Evolutionary conservation across 2,329 filamentous ascomycete genomes (phyloP), one percentile per base, ranked within the genome.

Genomic region (Claviceps monticola): DNA sequence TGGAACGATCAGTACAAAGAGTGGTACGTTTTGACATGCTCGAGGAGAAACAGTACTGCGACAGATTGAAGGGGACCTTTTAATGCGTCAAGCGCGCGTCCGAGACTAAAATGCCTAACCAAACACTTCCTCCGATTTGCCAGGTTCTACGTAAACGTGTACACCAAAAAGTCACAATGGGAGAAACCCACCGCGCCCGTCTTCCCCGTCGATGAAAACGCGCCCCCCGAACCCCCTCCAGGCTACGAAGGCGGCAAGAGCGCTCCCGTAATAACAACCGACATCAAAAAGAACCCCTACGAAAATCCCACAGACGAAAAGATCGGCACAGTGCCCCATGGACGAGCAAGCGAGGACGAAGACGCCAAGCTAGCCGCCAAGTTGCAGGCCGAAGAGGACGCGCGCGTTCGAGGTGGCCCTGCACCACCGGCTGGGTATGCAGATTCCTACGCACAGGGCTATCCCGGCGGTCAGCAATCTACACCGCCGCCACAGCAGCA

Each of bases 111-210:
- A 23, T 26, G 17, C 14, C 16, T 41, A 7, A 17, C 7, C n/a
- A 34, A 34, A 11, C 39, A 8, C 39, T 17, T 9, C 2, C 43
- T 5, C 16, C 44, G 4, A 5, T 5, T n/a, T 8, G 4, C 16
- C 50, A 88, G 84, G 84, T 95, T 93, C 78, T 96, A 86, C 71
- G 86, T 95, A 55, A 93, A 96, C 71, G 79, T 86, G 55, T 79
- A 83, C 67, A 95, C 89, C 57, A 93, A 93, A 62, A 77, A 85
- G 64, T 95, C 90, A 5, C 86, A 91, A 75, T 96, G 90, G 90
- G 86, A 95, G 4, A 84, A 80, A 59, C 89, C 89, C 17, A 87
- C 82, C 39, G 75, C 75, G 50, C 83, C 86, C 44, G 80, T 81
- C 50, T 77, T 79, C 57, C 74, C 77, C 16, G 67, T 74, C 7